Conservation (phyloP, 192 early-diverging fungal species). For the Coemansia sp. region DNA sequence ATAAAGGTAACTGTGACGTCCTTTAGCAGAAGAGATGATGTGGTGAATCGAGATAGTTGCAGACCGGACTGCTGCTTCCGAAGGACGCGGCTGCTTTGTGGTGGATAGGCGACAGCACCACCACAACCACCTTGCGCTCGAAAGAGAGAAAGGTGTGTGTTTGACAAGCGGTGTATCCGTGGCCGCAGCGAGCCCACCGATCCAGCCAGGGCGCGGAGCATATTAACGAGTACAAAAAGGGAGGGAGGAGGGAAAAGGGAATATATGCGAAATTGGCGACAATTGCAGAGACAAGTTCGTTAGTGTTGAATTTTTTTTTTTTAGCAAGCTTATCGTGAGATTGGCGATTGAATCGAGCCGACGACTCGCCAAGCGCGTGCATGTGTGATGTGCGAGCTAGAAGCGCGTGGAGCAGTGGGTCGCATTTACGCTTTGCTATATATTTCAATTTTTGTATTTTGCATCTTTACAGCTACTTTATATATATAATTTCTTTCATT, state of each 20-base stretch:
- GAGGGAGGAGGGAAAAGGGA: not conserved
- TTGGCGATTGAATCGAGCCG: not conserved
- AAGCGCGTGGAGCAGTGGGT: too few species aligned
- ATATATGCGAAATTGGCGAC: not conserved
- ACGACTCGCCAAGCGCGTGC: not conserved
- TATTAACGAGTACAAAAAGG: not conserved
- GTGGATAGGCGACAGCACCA: not conserved
- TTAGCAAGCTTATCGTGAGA: not conserved
- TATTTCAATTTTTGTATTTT: not conserved
- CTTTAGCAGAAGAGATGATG: constrained; percentile 10
- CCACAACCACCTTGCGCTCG: constrained; percentile 1
- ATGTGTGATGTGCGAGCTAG: too few species aligned
- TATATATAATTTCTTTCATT: not conserved
- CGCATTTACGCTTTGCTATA: not conserved
- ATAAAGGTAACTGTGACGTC: constrained; percentile 78
- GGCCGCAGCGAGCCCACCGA: not conserved
- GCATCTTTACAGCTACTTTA: constrained; percentile 1
- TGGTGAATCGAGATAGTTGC: constrained; percentile 18
- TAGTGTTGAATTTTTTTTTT: too few species aligned
- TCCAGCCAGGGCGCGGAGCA: constrained; percentile 9
- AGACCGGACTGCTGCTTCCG: not conserved
- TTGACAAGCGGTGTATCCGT: not conserved
- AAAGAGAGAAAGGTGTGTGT: not conserved
- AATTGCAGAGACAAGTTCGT: too few species aligned
- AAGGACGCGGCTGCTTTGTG: not conserved